Base-by-base conservation (phyloP, 345 rosid species). In the Populus pruinosa region DNA sequence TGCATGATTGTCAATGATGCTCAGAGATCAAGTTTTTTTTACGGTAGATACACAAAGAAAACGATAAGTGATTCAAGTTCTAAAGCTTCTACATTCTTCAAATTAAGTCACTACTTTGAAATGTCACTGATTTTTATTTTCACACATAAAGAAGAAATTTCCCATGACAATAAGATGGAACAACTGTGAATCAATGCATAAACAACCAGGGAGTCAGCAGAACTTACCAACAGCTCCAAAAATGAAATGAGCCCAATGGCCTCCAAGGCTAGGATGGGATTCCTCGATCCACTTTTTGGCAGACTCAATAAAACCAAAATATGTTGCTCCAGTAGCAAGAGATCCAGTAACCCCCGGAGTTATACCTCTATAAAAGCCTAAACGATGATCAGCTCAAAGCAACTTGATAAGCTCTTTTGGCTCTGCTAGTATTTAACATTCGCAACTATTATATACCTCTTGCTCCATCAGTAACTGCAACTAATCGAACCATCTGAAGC, bases 251-350 rank as follows among this genome's bases (percentile, higher is more conserved):
- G 96, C 90, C 97, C 96, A 94, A 81, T 90, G 94, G 7, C 98
- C 95, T 31, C 88, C 91, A 82, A 94, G 93, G 75, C 69, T 70
- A 67, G 97, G 97, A 88, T 93, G 90, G 23, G 93, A 88, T 72
- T 89, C 92, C 72, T 94, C 97, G 75, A 94, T 94, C 98, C 98
- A 94, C 72, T 81, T 93, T 83, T 90, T 94, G 53, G 89, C 90
- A 72, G 98, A 94, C 89, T 93, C 98, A 65, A 94, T 94, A 82
- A 93, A 88, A 69, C 98, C 97, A 90, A 94, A 94, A 80, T 94
- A 94, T 49, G 98, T 94, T 1, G 97, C 97, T 74, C 98, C 98
- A 78, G 98, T 94, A 1, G 97, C 97, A 62, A 94, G 91, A 80
- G 98, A 93, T 78, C 98, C 97, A 69, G 90, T 89, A 27, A 94